Evolutionary conservation across 208 protist species (phyloP).

Genomic region (Leishmania guyanensis): DNA sequence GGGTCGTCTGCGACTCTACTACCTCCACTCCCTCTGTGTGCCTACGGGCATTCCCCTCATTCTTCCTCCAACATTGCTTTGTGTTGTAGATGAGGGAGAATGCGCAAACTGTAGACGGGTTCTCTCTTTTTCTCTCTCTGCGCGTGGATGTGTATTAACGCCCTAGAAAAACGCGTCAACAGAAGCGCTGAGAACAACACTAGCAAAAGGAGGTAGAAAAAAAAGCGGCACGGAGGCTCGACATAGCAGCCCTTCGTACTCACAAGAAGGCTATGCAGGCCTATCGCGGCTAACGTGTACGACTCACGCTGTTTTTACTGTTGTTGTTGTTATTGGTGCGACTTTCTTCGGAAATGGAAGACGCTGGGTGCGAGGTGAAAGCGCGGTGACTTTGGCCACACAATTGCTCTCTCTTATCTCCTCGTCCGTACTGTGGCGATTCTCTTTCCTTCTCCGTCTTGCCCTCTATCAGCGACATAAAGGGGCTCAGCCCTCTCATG

Average conservation of each 20-base stretch:
- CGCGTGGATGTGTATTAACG: not conserved
- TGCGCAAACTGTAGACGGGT: not conserved
- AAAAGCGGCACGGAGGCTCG: not conserved
- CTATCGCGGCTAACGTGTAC: not conserved
- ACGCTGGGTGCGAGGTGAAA: not conserved
- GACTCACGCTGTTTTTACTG: not conserved
- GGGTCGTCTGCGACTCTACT: not conserved
- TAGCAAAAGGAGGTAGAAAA: not conserved
- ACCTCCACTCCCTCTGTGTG: not conserved
- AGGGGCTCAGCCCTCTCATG: not conserved
- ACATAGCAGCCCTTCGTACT: not conserved
- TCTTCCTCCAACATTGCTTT: not conserved
- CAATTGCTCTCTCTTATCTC: not conserved
- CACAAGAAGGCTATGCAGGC: not conserved
- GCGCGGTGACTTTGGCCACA: not conserved
- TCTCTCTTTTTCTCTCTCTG: not conserved
- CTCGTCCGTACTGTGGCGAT: not conserved
- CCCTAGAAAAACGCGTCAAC: not conserved
- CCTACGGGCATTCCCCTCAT: not conserved
- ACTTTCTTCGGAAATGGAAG: not conserved
- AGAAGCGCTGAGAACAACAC: not conserved
- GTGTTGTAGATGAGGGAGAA: not conserved
- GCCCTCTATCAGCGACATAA: not conserved
- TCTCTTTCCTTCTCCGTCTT: not conserved
- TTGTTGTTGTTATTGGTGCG: not conserved